Conservation (phyloP, 2,329 filamentous ascomycete species). For the Dichotomopilus funicola region DNA sequence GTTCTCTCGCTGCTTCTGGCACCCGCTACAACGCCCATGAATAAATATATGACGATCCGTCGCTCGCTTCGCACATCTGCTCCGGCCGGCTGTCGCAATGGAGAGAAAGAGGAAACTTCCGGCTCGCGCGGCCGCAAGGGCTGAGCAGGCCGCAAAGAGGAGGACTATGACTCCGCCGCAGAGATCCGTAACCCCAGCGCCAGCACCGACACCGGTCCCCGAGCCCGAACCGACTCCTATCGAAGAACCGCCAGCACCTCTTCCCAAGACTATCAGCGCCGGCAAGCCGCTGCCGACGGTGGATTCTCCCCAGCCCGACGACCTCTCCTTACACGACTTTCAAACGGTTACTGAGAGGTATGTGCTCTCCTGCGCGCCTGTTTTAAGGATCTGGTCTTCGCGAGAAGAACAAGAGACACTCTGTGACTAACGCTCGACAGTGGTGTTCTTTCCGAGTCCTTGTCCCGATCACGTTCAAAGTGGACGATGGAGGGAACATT, state of each 20-base stretch:
- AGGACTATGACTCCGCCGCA: slow-evolving; percentile 49
- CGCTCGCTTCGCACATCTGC: slow-evolving; percentile 13
- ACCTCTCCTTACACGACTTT: slow-evolving; percentile 59
- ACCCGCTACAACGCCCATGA: slow-evolving; percentile 16
- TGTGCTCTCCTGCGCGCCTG: not conserved
- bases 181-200: slow-evolving; percentile 39
- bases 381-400: not conserved
- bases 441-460: slow-evolving; percentile 67
- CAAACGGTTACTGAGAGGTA: slow-evolving; percentile 69
- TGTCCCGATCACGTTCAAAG: slow-evolving; percentile 64
- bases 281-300: slow-evolving; percentile 67
- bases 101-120: slow-evolving; percentile 62
- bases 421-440: slow-evolving; percentile 36
- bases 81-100: slow-evolving; percentile 36
- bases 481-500: slow-evolving; percentile 69
- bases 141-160: slow-evolving; percentile 55
- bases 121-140: slow-evolving; percentile 53
- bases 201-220: slow-evolving; percentile 24
- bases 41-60: slow-evolving; percentile 20
- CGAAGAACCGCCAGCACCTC: slow-evolving; percentile 33
- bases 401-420: not conserved
- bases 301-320: slow-evolving; percentile 56
- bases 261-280: slow-evolving; percentile 58
- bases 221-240: slow-evolving; percentile 29
- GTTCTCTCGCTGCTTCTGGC: not conserved